These are phyloP conservation scores for Thuidium tamariscinum DNA, from an alignment of 225 moss, liverwort and hornwort genomes.

Conservation along the genomic window DNA sequence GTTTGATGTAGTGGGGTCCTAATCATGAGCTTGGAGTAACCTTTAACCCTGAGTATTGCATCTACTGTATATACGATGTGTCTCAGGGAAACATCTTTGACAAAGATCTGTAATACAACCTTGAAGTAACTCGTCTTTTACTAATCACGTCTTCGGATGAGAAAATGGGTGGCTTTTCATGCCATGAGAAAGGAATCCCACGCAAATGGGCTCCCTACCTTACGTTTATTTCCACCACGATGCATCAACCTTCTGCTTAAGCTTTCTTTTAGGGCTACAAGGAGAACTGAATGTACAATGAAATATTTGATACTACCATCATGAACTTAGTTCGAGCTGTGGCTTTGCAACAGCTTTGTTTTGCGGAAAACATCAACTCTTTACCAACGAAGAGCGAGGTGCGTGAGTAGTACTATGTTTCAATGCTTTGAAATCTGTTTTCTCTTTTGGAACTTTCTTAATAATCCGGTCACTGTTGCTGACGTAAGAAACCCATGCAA, in stretches of 20 bases:
- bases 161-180: not conserved
- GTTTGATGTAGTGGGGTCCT: not conserved
- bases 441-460: not conserved
- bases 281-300: not conserved
- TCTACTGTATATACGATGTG: no score
- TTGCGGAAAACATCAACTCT: conserved; percentile 64
- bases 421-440: not conserved
- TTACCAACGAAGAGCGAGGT: conserved; percentile 72
- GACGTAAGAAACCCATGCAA: not conserved
- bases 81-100: not conserved
- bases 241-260: not conserved
- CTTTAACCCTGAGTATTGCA: not conserved
- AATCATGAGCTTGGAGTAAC: not conserved
- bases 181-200: not conserved
- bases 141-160: not conserved
- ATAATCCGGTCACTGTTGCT: not conserved
- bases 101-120: not conserved
- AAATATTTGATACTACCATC: not conserved
- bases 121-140: not conserved
- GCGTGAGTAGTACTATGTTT: not conserved
- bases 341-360: conserved; percentile 58
- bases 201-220: not conserved
- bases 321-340: not conserved
- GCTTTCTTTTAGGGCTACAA: not conserved
- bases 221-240: not conserved